Conservation (phyloP, 495 filamentous ascomycete species). For the Tuber umbilicatum region DNA sequence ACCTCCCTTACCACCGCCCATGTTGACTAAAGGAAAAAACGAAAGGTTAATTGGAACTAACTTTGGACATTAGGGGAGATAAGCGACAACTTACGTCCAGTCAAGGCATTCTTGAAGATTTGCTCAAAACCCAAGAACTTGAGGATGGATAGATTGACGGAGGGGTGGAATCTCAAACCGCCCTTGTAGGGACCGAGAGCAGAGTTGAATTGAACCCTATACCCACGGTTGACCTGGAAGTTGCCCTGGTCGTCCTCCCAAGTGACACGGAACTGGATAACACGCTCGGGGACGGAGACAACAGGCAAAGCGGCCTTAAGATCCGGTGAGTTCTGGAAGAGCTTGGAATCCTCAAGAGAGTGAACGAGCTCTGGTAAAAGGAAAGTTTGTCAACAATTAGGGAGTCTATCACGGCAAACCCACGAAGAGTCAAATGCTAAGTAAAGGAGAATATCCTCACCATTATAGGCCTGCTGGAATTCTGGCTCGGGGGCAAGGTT, state of each 20-base stretch:
- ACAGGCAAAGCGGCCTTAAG: conserved; percentile 85
- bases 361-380: conserved; percentile 69
- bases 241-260: conserved; percentile 92
- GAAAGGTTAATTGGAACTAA: conserved; percentile 20
- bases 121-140: conserved; percentile 99
- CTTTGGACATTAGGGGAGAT: background rate
- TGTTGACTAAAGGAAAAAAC: conserved; percentile 58
- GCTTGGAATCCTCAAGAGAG: conserved; percentile 84
- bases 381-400: conserved; percentile 19
- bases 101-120: conserved; percentile 99
- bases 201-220: conserved; percentile 98
- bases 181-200: conserved; percentile 98
- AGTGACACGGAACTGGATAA: conserved; percentile 94
- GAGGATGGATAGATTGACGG: conserved; percentile 92
- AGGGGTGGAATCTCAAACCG: conserved; percentile 89
- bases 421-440: conserved; percentile 1
- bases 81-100: conserved; percentile 63
- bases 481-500: conserved; percentile 85
- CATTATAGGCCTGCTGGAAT: conserved; percentile 98
- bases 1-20: conserved; percentile 97
- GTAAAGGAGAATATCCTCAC: conserved; percentile 47
- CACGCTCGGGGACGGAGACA: conserved; percentile 84
- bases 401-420: background rate
- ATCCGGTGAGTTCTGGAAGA: conserved; percentile 90
- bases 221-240: conserved; percentile 91